Conservation (phyloP, 192 early-diverging fungal genomes). For the Polychytrium aggregatum region DNA sequence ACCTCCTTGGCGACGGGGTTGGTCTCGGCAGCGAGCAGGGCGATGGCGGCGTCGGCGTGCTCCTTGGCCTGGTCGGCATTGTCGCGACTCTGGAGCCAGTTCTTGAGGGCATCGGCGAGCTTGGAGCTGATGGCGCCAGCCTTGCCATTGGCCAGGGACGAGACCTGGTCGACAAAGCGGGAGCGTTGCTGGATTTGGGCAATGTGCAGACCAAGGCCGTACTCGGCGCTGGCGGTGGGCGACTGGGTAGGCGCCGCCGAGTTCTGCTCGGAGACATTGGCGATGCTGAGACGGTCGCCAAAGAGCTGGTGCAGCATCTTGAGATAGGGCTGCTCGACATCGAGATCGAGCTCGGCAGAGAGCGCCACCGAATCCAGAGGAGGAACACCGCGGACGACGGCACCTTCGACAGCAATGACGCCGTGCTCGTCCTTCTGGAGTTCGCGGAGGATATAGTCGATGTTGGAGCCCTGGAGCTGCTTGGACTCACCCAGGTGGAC, state of each 20-base stretch:
- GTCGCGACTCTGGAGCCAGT: slow-evolving; percentile 53
- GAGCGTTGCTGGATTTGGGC: slow-evolving; percentile 56
- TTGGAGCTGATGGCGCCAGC: slow-evolving; percentile 25
- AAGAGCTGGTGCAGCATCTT: slow-evolving; percentile 74
- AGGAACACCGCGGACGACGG: slow-evolving; percentile 13
- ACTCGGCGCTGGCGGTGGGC: slow-evolving; percentile 63
- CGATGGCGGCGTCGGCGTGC: slow-evolving; percentile 33
- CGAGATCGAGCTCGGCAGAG: slow-evolving; percentile 9
- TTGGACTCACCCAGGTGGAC: neutral
- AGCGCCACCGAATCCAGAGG: no score
- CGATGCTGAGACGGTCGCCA: slow-evolving; percentile 58
- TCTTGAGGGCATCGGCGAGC: slow-evolving; percentile 45
- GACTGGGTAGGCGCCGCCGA: slow-evolving; percentile 34
- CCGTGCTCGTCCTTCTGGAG: slow-evolving; percentile 11
- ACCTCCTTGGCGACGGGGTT: slow-evolving; percentile 17
- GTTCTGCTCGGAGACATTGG: slow-evolving; percentile 60
- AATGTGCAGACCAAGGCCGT: slow-evolving; percentile 71
- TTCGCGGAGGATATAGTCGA: slow-evolving; percentile 16
- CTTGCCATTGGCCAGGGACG: slow-evolving; percentile 49
- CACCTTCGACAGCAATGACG: slow-evolving; percentile 7
- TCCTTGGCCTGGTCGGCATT: slow-evolving; percentile 42
- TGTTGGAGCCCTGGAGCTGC: neutral
- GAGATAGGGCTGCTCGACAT: slow-evolving; percentile 66
- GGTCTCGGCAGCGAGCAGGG: slow-evolving; percentile 31
- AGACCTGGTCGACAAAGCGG: no score